Conservation (phyloP, 2,329 filamentous ascomycete species). For the Colletotrichum gigasporum region DNA sequence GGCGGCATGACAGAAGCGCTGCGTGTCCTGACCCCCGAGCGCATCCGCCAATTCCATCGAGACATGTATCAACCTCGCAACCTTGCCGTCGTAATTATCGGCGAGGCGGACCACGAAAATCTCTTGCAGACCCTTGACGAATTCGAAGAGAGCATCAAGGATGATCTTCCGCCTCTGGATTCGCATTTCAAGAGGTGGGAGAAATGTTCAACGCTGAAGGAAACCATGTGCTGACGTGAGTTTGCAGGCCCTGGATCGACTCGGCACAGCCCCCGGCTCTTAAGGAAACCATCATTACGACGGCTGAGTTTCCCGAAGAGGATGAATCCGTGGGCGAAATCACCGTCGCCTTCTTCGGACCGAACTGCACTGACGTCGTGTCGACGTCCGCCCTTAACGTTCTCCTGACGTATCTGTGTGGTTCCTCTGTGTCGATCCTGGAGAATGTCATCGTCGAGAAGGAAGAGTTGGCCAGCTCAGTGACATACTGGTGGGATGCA, state of each 20-base stretch:
- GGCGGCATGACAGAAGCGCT: conserved; percentile 95
- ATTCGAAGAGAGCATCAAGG: conserved; percentile 88
- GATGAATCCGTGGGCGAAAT: conserved; percentile 95
- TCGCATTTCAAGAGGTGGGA: conserved; percentile 75
- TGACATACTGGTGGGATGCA: conserved; percentile 81
- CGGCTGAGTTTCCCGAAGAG: conserved; percentile 92
- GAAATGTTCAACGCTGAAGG: not conserved
- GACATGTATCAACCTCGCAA: conserved; percentile 99
- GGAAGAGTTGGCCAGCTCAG: conserved; percentile 88
- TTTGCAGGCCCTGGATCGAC: conserved; percentile 80
- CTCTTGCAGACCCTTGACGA: conserved; percentile 83
- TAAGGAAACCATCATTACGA: conserved; percentile 76
- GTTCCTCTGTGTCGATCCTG: conserved; percentile 90
- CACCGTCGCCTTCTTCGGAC: conserved; percentile 86
- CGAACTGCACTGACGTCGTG: conserved; percentile 77
- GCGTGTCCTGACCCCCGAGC: conserved; percentile 83
- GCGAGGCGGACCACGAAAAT: conserved; percentile 85
- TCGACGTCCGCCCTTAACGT: conserved; percentile 79
- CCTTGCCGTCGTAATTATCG: conserved; percentile 89
- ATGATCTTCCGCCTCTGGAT: conserved; percentile 79
- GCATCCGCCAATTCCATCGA: conserved; percentile 92
- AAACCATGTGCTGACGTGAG: conserved; percentile 6
- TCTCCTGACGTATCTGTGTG: conserved; percentile 86
- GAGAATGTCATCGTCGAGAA: conserved; percentile 94
- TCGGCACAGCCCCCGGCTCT: conserved; percentile 81